phyloP scores from a whole-genome alignment of 495 filamentous ascomycete species.

The Cercophora newfieldiana region DNA sequence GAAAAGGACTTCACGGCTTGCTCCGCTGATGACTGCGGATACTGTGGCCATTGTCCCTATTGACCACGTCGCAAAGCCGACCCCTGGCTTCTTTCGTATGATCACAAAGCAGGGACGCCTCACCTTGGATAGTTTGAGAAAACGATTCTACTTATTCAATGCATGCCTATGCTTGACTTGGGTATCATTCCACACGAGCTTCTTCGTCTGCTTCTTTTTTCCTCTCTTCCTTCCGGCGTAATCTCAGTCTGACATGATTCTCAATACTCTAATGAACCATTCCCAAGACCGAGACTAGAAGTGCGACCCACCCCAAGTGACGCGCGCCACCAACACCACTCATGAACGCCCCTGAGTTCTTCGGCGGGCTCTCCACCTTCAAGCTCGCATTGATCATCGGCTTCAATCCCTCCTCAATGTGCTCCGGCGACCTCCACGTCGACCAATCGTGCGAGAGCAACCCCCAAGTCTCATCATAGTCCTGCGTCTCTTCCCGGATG shows the following conservation, averaged over 20 bases:
- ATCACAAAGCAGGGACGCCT: neutral
- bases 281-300: neutral
- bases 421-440: constrained; percentile 39
- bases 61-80: neutral
- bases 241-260: neutral
- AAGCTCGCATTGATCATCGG: constrained; percentile 32
- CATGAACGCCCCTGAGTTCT: neutral
- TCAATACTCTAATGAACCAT: neutral
- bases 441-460: constrained; percentile 44
- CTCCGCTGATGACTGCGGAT: neutral
- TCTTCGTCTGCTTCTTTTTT: neutral
- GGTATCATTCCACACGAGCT: neutral
- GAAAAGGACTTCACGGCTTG: neutral
- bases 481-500: constrained; percentile 47
- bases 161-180: neutral
- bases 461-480: constrained; percentile 46
- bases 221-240: neutral
- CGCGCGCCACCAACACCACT: neutral
- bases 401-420: constrained; percentile 33
- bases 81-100: neutral
- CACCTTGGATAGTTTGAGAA: neutral
- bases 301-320: neutral
- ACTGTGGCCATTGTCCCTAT: neutral
- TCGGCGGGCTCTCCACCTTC: neutral
- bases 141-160: neutral